phyloP scores from a whole-genome alignment of 139 green algal genomes.

The Asterochloris erici region DNA sequence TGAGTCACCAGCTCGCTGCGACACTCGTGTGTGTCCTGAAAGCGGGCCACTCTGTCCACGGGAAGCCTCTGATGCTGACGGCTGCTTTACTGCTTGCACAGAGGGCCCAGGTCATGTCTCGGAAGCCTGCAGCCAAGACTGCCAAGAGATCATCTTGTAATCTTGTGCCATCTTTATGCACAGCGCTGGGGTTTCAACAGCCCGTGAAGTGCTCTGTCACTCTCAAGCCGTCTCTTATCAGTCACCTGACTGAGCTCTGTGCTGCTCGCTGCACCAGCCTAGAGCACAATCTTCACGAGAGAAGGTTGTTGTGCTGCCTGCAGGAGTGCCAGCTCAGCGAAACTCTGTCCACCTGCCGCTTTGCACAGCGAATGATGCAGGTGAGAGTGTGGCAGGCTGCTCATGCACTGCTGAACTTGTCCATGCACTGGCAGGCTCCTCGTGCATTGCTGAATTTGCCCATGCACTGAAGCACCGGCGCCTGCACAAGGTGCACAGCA shows the following conservation, averaged over 20 bases:
- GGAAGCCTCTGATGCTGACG: too few relatives aligned
- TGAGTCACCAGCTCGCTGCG: neutral
- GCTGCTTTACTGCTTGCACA: too few relatives aligned
- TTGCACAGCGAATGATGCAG: slow-evolving; percentile 69
- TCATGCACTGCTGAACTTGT: neutral
- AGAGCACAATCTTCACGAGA: neutral
- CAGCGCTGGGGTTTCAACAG: too few relatives aligned
- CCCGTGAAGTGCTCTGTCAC: too few relatives aligned
- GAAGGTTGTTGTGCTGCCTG: neutral
- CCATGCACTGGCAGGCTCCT: neutral
- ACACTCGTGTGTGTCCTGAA: too few relatives aligned
- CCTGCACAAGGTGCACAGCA: too few relatives aligned
- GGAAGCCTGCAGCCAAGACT: neutral
- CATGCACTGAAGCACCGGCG: too few relatives aligned
- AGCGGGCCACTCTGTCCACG: too few relatives aligned
- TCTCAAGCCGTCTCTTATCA: neutral
- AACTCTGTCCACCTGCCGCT: slow-evolving; percentile 71
- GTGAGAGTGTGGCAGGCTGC: slow-evolving; percentile 16
- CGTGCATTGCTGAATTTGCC: too few relatives aligned
- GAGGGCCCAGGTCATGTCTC: neutral
- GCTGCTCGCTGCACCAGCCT: neutral
- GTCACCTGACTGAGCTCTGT: slow-evolving; percentile 3
- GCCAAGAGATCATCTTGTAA: too few relatives aligned
- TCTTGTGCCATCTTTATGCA: too few relatives aligned
- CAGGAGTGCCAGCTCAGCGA: slow-evolving; percentile 52